Evolutionary conservation across 192 early-diverging fungal species (phyloP).

Genomic region (Backusella australiensis): DNA sequence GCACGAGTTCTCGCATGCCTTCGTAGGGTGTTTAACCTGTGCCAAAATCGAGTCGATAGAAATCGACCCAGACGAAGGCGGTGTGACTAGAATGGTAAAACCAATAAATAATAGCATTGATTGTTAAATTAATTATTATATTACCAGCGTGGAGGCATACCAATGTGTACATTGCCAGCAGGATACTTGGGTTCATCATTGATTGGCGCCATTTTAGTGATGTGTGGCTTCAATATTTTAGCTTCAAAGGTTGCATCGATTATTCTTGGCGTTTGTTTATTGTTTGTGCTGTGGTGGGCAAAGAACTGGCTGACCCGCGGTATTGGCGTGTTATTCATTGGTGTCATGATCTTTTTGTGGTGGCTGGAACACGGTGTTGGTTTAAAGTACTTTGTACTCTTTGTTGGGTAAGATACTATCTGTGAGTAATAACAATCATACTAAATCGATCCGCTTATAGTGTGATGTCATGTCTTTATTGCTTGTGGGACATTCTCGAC

Average conservation of each 20-base stretch:
- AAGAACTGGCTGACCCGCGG: slow-evolving; percentile 83
- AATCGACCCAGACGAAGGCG: slow-evolving; percentile 92
- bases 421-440: not conserved
- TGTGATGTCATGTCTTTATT: slow-evolving; percentile 91
- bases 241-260: slow-evolving; percentile 87
- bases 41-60: slow-evolving; percentile 86
- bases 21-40: slow-evolving; percentile 83
- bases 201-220: slow-evolving; percentile 90
- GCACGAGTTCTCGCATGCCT: slow-evolving; percentile 95
- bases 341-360: slow-evolving; percentile 80
- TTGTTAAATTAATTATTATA: not conserved
- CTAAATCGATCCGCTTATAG: slow-evolving; percentile 35
- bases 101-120: not conserved
- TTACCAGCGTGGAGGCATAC: slow-evolving; percentile 70
- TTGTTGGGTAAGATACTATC: slow-evolving; percentile 70
- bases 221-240: slow-evolving; percentile 85
- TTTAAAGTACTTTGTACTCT: slow-evolving; percentile 89
- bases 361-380: slow-evolving; percentile 71
- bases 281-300: slow-evolving; percentile 86
- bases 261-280: slow-evolving; percentile 80
- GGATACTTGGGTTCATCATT: slow-evolving; percentile 90
- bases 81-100: slow-evolving; percentile 73
- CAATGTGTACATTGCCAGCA: slow-evolving; percentile 80
- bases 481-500: slow-evolving; percentile 95
- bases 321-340: slow-evolving; percentile 82